Conservation (phyloP, 2,329 filamentous ascomycete genomes). For the Cercospora janseana region DNA sequence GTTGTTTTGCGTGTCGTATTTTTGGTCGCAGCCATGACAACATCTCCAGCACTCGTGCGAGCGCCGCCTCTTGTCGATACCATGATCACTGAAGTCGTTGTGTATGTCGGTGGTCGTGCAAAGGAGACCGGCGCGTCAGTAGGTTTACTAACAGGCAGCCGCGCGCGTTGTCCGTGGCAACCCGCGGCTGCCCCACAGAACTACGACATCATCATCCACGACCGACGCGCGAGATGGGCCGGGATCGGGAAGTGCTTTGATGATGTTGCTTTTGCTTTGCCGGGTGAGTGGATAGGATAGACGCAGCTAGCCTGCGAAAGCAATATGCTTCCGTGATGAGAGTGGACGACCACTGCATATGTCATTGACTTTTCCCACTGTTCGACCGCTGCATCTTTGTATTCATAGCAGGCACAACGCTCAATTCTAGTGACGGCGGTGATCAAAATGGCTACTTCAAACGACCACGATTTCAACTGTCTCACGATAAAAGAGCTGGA, state of each 20-base stretch:
- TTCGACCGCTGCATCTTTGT: too few relatives aligned
- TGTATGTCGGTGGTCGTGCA: conserved; percentile 11
- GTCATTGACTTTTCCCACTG: neutral
- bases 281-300: neutral
- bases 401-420: too few relatives aligned
- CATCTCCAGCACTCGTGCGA: conserved; percentile 22
- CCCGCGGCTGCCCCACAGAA: too few relatives aligned
- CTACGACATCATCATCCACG: neutral
- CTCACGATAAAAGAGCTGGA: conserved; percentile 46
- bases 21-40: conserved; percentile 32
- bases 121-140: too few relatives aligned
- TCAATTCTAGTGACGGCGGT: neutral
- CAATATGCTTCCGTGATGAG: neutral
- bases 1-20: conserved; percentile 38
- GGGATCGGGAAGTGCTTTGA: too few relatives aligned
- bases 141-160: too few relatives aligned
- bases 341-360: neutral
- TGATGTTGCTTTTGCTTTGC: neutral
- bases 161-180: conserved; percentile 1
- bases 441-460: neutral
- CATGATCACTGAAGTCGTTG: conserved; percentile 30
- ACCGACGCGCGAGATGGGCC: neutral
- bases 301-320: neutral
- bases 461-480: conserved; percentile 41
- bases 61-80: conserved; percentile 38